phyloP scores from a whole-genome alignment of 176 grass and related monocot species.

The Carex myosuroides region DNA sequence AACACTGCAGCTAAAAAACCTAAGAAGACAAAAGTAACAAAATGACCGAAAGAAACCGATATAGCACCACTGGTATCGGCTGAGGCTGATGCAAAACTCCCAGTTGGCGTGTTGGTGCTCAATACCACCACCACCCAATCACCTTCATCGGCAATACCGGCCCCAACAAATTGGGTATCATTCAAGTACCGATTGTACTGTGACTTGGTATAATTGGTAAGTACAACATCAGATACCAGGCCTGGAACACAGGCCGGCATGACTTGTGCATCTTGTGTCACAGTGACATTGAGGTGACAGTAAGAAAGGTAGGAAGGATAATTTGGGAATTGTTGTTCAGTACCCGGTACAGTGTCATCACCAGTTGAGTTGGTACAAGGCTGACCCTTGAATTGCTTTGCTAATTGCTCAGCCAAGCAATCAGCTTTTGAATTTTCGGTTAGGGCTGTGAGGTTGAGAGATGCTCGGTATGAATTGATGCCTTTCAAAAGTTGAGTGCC shows the following conservation, averaged over 20 bases:
- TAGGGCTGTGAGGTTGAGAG: slow-evolving; percentile 61
- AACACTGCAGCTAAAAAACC: slow-evolving; percentile 42
- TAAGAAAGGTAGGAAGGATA: slow-evolving; percentile 48
- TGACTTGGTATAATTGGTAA: slow-evolving; percentile 88
- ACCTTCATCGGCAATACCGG: slow-evolving; percentile 71
- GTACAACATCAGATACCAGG: slow-evolving; percentile 43
- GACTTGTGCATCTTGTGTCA: slow-evolving; percentile 59
- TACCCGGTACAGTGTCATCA: slow-evolving; percentile 76
- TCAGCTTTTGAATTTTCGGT: slow-evolving; percentile 62
- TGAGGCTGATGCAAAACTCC: slow-evolving; percentile 46
- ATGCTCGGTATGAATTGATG: slow-evolving; percentile 72
- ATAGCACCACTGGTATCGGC: slow-evolving; percentile 30
- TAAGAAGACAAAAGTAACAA: slow-evolving; percentile 39
- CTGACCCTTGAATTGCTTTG: slow-evolving; percentile 64
- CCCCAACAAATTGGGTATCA: slow-evolving; percentile 41
- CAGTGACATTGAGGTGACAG: slow-evolving; percentile 80
- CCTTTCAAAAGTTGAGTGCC: slow-evolving; percentile 63
- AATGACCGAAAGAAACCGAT: slow-evolving; percentile 14
- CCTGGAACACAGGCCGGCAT: slow-evolving; percentile 77
- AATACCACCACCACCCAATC: slow-evolving; percentile 90
- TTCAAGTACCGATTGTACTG: slow-evolving; percentile 79
- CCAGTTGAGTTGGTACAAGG: slow-evolving; percentile 84
- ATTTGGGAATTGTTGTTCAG: slow-evolving; percentile 74
- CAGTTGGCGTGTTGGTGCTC: slow-evolving; percentile 50
- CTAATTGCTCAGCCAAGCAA: slow-evolving; percentile 78